A percentile compares a stretch with the other conserved stretches of the same genome.
Conservation (phyloP, 2,329 filamentous ascomycete genomes). For the Xylariaceae sp. region DNA sequence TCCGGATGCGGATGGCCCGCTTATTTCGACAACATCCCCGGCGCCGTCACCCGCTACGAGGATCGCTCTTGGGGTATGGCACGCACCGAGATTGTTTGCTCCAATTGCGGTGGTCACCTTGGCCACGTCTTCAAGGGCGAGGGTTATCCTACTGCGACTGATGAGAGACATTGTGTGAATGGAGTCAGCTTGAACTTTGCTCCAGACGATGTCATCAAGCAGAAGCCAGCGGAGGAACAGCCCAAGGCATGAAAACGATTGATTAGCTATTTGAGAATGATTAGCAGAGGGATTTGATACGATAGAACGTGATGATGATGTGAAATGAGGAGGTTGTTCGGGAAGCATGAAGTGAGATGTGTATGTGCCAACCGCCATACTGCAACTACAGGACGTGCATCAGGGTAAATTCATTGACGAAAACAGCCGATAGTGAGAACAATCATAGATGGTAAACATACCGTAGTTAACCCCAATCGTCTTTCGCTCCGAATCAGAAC, state of each 20-base stretch:
- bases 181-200: conserved; percentile 84
- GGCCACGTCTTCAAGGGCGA: conserved; percentile 93
- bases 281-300: too few species aligned
- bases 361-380: too few species aligned
- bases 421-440: too few species aligned
- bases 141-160: conserved; percentile 76
- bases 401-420: too few species aligned
- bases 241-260: conserved; percentile 32
- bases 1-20: conserved; percentile 97
- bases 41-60: conserved; percentile 77
- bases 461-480: too few species aligned
- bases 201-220: conserved; percentile 55
- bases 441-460: too few species aligned
- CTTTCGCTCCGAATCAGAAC: too few species aligned
- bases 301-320: too few species aligned
- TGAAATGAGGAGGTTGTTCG: too few species aligned
- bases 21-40: conserved; percentile 93
- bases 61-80: conserved; percentile 77
- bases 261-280: background rate
- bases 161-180: conserved; percentile 97
- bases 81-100: conserved; percentile 89
- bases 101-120: conserved; percentile 88
- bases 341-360: too few species aligned
- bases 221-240: conserved; percentile 36
- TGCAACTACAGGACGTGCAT: too few species aligned